Percentiles rank a stretch among this genome's conserved stretches.
These are phyloP conservation scores for Solanum etuberosum DNA, from an alignment of 257 asterid species.

Conservation along the genomic window DNA sequence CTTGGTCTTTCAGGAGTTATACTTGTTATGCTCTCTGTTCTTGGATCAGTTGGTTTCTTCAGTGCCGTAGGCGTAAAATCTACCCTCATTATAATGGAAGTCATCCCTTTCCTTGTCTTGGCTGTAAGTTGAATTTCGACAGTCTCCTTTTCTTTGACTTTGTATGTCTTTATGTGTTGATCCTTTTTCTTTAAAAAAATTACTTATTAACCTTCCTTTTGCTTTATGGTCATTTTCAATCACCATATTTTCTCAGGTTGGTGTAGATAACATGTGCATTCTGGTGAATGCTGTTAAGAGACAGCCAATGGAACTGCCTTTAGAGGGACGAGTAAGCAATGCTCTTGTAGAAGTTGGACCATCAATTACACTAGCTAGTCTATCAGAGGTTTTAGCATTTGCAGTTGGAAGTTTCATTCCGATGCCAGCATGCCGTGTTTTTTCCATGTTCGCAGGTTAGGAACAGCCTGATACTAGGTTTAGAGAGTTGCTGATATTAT, in stretches of 20 bases:
- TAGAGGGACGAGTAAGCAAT: slow-evolving; percentile 90
- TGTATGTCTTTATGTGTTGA: neutral
- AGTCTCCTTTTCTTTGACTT: neutral
- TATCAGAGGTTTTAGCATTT: slow-evolving; percentile 95
- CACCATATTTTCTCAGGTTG: slow-evolving; percentile 51
- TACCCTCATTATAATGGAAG: slow-evolving; percentile 98
- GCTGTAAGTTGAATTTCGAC: slow-evolving; percentile 57
- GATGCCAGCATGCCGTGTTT: slow-evolving; percentile 97
- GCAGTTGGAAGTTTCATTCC: slow-evolving; percentile 99
- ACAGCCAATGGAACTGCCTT: slow-evolving; percentile 81
- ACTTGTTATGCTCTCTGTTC: slow-evolving; percentile 96
- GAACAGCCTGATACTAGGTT: neutral
- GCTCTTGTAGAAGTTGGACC: slow-evolving; percentile 99
- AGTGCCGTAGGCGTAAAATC: slow-evolving; percentile 94
- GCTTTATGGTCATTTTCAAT: neutral
- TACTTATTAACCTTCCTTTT: neutral
- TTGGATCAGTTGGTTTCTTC: slow-evolving; percentile 96
- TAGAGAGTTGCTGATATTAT: neutral
- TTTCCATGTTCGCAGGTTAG: slow-evolving; percentile 98
- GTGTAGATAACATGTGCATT: slow-evolving; percentile 99
- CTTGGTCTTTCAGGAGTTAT: slow-evolving; percentile 93
- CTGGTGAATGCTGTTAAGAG: slow-evolving; percentile 95
- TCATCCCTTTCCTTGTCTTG: slow-evolving; percentile 97
- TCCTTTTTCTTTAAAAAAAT: neutral
- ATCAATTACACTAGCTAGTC: slow-evolving; percentile 90